These are phyloP conservation scores for Cutaneotrichosporon sp. DNA, from an alignment of 1,284 basidiomycete species.

Conservation along the genomic window DNA sequence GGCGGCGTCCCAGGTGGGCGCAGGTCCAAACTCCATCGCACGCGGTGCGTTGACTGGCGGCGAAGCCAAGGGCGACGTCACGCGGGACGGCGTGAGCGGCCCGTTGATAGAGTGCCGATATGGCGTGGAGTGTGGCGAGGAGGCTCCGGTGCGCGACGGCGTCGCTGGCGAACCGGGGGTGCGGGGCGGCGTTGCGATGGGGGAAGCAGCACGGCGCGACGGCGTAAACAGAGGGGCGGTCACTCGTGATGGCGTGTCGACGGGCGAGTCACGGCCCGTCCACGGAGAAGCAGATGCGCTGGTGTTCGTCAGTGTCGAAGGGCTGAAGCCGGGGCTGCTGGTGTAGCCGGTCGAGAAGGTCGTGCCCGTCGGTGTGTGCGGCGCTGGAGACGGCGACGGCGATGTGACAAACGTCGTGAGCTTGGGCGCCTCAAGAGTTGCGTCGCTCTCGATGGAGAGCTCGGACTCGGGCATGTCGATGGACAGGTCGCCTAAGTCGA, in stretches of 20 bases:
- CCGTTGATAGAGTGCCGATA: conserved; percentile 5
- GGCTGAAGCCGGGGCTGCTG: neutral
- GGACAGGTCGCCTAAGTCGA: conserved; percentile 43
- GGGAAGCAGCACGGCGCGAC: conserved; percentile 1
- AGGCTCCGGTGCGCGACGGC: neutral
- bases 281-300: conserved; percentile 6
- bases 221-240: neutral
- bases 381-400: conserved; percentile 1
- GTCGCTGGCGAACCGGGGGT: conserved; percentile 1
- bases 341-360: neutral
- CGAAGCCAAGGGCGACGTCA: conserved; percentile 19
- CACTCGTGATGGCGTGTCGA: neutral
- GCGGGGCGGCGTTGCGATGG: conserved; percentile 6
- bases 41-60: conserved; percentile 15
- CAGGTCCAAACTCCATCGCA: conserved; percentile 20
- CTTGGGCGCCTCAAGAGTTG: conserved; percentile 11
- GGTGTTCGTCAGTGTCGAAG: neutral
- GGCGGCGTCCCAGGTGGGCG: conserved; percentile 6
- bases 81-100: conserved; percentile 9
- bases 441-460: neutral
- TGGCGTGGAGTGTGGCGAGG: neutral
- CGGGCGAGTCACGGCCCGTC: neutral
- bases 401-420: conserved; percentile 12
- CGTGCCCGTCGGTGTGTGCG: conserved; percentile 2
- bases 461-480: conserved; percentile 16